A percentile compares a stretch with the other conserved stretches of the same genome.
phyloP scores from a whole-genome alignment of 2,329 filamentous ascomycete genomes.

The Dactylellina sp. region DNA sequence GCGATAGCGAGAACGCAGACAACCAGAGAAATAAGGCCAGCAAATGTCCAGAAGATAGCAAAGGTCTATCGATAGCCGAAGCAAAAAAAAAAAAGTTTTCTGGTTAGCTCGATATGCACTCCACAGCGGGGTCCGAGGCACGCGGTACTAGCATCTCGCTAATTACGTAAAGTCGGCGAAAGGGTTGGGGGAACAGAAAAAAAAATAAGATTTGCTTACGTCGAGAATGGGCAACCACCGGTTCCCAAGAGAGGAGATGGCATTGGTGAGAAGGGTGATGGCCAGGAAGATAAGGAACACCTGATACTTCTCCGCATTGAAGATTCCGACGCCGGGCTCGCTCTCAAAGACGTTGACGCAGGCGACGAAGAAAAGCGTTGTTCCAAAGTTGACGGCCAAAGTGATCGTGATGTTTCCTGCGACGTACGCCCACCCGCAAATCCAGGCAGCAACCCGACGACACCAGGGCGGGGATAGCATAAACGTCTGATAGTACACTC shows the following conservation, averaged over 20 bases:
- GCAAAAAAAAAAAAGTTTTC: slow-evolving; percentile 12
- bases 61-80: slow-evolving; percentile 68
- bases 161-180: slow-evolving; percentile 49
- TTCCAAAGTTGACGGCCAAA: slow-evolving; percentile 82
- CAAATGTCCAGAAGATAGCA: slow-evolving; percentile 80
- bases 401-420: slow-evolving; percentile 86
- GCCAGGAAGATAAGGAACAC: slow-evolving; percentile 67
- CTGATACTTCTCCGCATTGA: slow-evolving; percentile 65
- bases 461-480: slow-evolving; percentile 75
- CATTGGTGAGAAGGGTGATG: slow-evolving; percentile 68
- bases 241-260: slow-evolving; percentile 69
- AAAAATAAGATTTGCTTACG: slow-evolving; percentile 68
- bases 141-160: slow-evolving; percentile 16
- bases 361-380: slow-evolving; percentile 69
- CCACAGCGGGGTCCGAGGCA: slow-evolving; percentile 28
- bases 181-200: slow-evolving; percentile 58
- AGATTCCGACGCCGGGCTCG: slow-evolving; percentile 66
- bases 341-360: slow-evolving; percentile 70
- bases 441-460: slow-evolving; percentile 75
- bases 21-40: slow-evolving; percentile 75
- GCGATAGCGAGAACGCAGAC: slow-evolving; percentile 74
- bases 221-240: slow-evolving; percentile 72
- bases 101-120: slow-evolving; percentile 41
- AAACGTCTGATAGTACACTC: slow-evolving; percentile 83
- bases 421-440: slow-evolving; percentile 80